Evolutionary conservation across 768 basidiomycete species (phyloP), one percentile per base, ranked within the genome.

Genomic region (Naganishia antarctica): DNA sequence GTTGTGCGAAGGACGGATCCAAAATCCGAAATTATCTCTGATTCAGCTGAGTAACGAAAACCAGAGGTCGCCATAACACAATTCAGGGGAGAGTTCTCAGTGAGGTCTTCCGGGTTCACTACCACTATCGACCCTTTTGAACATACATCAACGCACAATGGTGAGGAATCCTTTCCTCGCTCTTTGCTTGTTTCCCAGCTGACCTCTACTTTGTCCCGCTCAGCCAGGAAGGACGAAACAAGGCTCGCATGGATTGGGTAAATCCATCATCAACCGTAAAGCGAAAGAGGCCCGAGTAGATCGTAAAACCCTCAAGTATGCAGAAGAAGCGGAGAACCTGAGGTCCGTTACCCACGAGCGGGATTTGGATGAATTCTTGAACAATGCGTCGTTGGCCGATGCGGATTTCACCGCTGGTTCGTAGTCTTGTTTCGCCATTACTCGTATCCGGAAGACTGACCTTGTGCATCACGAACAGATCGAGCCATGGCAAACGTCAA

Each of bases 361-460:
- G 61, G 92, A 97, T 80, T 81, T 99, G 21, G 92, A 97, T 69
- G 94, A 93, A 78, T 99, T 99, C 76, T 78, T 99, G 61, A 93
- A 85, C 73, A 96, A 90, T 13, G 96, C 96, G 11, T 89, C 91
- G 71, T 81, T 99, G 61, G 96, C 96, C 15, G 94, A 88, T 57
- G 89, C 89, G 12, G 91, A 99, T 70, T 99, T 99, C 73, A 90
- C 91, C 18, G 94, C 94, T 37, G 94, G 93, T 94, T 65, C 37
- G 84, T 68, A 5, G 11, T 8, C 80, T 82, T 6, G 76, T 80
- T 41, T 71, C 40, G 18, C 25, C 25, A 13, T 23, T 18, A 43
- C 13, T 23, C 18, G 7, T 23, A 43, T 34, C 25, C 28, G 41
- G 31, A 49, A 43, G 21, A 4, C 37, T 23, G 40, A 32, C 0